Percentiles rank a stretch among this genome's conserved stretches.
Conservation (phyloP, 2,329 filamentous ascomycete species). For the Curvularia hawaiiensis region DNA sequence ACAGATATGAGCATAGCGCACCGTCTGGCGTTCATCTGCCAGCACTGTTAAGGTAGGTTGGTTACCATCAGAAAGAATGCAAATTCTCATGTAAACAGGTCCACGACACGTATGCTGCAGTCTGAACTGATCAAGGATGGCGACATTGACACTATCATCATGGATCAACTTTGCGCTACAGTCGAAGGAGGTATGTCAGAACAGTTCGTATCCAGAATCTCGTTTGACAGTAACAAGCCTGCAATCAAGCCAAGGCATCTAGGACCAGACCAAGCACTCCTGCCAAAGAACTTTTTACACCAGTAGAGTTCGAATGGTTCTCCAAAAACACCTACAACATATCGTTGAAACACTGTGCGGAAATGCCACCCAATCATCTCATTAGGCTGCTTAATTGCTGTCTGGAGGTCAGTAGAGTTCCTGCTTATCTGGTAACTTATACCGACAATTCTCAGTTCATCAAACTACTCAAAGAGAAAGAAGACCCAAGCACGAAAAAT, state of each 20-base stretch:
- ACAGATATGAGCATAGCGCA: conserved; percentile 57
- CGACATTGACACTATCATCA: conserved; percentile 29
- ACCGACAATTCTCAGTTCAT: conserved; percentile 46
- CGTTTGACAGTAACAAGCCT: conserved; percentile 52
- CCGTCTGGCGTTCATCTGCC: conserved; percentile 63
- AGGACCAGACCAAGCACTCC: conserved; percentile 51
- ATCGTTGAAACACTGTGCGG: conserved; percentile 65
- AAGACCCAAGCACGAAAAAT: conserved; percentile 32
- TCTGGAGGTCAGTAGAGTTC: conserved; percentile 41
- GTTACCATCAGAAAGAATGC: conserved; percentile 39
- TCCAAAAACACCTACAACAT: conserved; percentile 82
- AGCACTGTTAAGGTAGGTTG: conserved; percentile 66
- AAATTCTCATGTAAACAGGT: conserved; percentile 35
- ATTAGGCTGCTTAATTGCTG: conserved; percentile 60
- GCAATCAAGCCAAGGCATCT: conserved; percentile 53
- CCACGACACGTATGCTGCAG: conserved; percentile 54
- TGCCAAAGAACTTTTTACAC: conserved; percentile 57
- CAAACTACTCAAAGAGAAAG: conserved; percentile 40
- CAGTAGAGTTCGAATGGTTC: conserved; percentile 80
- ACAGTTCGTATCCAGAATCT: neutral
- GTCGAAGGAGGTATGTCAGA: conserved; percentile 56
- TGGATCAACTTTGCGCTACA: conserved; percentile 59
- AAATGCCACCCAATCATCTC: conserved; percentile 61
- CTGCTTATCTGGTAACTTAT: neutral
- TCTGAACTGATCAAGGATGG: conserved; percentile 48